Base-by-base conservation (phyloP, 768 basidiomycete species). In the Tephrocybe sp. region DNA sequence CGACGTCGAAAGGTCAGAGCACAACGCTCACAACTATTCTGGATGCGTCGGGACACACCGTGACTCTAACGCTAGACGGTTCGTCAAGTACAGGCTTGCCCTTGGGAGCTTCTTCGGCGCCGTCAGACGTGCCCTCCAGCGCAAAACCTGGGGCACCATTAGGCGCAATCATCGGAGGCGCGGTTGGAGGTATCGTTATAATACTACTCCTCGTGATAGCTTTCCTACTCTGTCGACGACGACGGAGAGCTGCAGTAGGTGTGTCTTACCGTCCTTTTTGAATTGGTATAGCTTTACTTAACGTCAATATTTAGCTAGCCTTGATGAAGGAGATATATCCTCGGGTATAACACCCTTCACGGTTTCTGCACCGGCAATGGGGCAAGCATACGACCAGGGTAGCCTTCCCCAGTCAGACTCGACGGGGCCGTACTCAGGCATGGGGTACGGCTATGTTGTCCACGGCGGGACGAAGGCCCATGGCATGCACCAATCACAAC, bases 311-410 rank as follows among this genome's bases (percentile, higher is more conserved):
- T 25, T 34, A 3, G 8, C n/a, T 20, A 48, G 14, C 24, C n/a
- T 21, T 39, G 18, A 3, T 12, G 38, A 39, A 9, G 20, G 20
- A 2, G 46, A 44, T 4, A 1, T 17, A 12, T 18, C 25, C 42
- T 5, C 30, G 5, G 42, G 33, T 23, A 28, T 50, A 6, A 43
- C 49, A 10, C 49, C 49, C 23, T 50, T 50, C 41, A 36, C 17
- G 40, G 41, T 17, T 9, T 17, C 15, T 14, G 4, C 40, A 17
- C n/a, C 40, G 15, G 21, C 17, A 11, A 33, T 41, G 40, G 28
- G 2, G 23, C 26, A 20, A 20, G 10, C 14, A 17, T 40, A 34
- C 32, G 18, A 23, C 41, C 40, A 28, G 17, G 15, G 15, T 21
- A 28, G 11, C 30, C n/a, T 3, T 25, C 23, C 40, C 18, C 34